phyloP scores from a whole-genome alignment of 345 rosid genomes.

The sweet orange (Citrus sinensis) region DVS_A1.0 CM039163.1:8050001-8050500 shows the following conservation, averaged over 20 bases:
- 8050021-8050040: constrained; percentile 92
- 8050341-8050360: constrained; percentile 12
- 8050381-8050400: constrained; percentile 10
- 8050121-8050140: constrained; percentile 32
- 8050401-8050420: constrained; percentile 22
- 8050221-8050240: not conserved
- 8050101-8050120: constrained; percentile 92
- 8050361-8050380: constrained; percentile 7
- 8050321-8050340: constrained; percentile 10
- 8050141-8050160: not conserved
- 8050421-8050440: constrained; percentile 97
- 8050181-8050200: not conserved
- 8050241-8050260: constrained; percentile 51
- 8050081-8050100: constrained; percentile 78
- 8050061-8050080: constrained; percentile 71
- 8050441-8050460: constrained; percentile 84
- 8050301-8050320: constrained; percentile 91
- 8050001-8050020: constrained; percentile 60
- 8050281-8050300: constrained; percentile 93
- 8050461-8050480: constrained; percentile 93
- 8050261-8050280: constrained; percentile 91
- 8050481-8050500: constrained; percentile 73
- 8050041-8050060: constrained; percentile 56
- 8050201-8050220: not conserved
- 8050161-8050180: not conserved